These are phyloP conservation scores for Miamiensis avidus DNA, from an alignment of 169 alveolate genomes.

Conservation along the genomic window DNA sequence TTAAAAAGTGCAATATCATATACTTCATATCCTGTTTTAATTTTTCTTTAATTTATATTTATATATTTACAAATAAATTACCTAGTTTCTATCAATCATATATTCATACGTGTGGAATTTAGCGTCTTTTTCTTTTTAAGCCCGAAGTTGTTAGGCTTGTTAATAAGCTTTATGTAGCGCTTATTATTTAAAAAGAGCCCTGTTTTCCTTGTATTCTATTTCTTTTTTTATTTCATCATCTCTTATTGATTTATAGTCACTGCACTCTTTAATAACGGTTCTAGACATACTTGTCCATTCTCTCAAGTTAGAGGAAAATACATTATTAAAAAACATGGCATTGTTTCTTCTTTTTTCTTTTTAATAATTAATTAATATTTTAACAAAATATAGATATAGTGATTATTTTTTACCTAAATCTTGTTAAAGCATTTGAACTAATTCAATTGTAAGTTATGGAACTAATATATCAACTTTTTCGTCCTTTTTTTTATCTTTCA, in stretches of 20 bases:
- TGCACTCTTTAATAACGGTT: background rate
- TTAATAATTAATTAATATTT: too few species aligned
- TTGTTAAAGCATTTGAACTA: too few species aligned
- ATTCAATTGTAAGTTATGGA: background rate
- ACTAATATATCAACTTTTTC: background rate
- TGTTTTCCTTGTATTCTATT: too few species aligned
- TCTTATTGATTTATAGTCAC: background rate
- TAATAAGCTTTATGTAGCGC: background rate
- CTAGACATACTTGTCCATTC: background rate
- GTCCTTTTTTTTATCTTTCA: background rate
- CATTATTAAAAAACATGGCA: background rate
- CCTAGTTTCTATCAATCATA: background rate
- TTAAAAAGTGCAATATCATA: background rate
- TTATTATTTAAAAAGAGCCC: too few species aligned
- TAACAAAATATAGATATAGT: background rate
- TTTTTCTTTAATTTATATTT: too few species aligned
- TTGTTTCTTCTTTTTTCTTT: background rate
- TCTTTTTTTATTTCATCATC: too few species aligned
- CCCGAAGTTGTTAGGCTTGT: background rate
- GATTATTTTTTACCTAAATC: background rate
- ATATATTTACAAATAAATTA: background rate
- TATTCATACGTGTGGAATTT: background rate
- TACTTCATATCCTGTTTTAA: background rate
- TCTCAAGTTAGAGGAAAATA: background rate
- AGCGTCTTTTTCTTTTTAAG: background rate